Percentiles rank a stretch among this genome's conserved stretches.
Conservation (phyloP, 2,329 filamentous ascomycete genomes). For the Pleoardoris graminearum region DNA sequence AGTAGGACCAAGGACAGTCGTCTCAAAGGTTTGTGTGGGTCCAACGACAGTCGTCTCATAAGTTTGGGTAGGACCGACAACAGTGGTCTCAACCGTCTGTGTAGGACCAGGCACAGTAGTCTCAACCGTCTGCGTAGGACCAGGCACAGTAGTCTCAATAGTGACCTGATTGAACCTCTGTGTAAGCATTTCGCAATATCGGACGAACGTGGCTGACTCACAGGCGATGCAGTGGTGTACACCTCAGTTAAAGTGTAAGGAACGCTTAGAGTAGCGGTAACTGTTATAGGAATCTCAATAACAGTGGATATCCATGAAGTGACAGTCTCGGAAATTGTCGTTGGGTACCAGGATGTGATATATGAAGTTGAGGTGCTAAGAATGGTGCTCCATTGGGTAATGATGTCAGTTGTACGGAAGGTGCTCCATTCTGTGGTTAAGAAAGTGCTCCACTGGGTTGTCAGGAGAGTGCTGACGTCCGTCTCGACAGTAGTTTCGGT, state of each 20-base stretch:
- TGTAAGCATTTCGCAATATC: no score
- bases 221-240: background rate
- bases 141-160: constrained; percentile 19
- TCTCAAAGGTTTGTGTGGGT: constrained; percentile 6
- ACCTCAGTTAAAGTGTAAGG: constrained; percentile 5
- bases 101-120: constrained; percentile 12
- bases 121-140: constrained; percentile 15
- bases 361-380: constrained; percentile 25
- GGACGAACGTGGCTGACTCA: background rate
- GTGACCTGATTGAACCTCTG: constrained; percentile 11
- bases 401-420: constrained; percentile 12
- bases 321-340: constrained; percentile 10
- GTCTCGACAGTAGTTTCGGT: constrained; percentile 16
- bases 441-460: constrained; percentile 13
- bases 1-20: constrained; percentile 11
- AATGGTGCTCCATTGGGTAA: constrained; percentile 9
- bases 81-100: background rate
- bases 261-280: background rate
- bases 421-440: constrained; percentile 15
- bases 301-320: constrained; percentile 15
- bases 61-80: no score
- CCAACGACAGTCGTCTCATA: background rate
- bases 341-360: constrained; percentile 15
- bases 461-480: constrained; percentile 9
- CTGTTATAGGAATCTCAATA: constrained; percentile 14